Evolutionary conservation across 164 flowering plant genomes (phyloP).

Genomic region (Cinnamomum micranthum): DNA sequence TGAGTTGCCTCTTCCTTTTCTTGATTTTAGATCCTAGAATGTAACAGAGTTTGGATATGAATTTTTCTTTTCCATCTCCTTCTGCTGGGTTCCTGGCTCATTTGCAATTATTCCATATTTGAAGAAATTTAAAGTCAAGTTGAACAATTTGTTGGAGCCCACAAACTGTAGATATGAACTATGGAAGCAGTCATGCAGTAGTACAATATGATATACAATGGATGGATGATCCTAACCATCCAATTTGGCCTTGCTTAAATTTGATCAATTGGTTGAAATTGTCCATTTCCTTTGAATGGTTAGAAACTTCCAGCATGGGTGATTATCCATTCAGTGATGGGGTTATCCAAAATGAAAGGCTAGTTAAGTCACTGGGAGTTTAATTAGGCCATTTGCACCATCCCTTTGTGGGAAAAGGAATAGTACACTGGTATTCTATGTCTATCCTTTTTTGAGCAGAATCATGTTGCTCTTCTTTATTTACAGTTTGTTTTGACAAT

Average conservation of each 20-base stretch:
- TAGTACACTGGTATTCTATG: background rate
- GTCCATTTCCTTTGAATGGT: background rate
- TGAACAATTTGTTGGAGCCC: too few species aligned
- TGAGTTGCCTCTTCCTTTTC: slow-evolving; percentile 13
- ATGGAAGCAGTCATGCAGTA: too few species aligned
- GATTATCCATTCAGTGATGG: background rate
- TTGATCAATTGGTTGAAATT: background rate
- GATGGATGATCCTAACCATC: background rate
- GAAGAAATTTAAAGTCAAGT: too few species aligned
- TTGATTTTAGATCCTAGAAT: background rate
- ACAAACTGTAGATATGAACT: background rate
- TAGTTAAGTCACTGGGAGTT: too few species aligned
- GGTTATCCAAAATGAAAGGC: too few species aligned
- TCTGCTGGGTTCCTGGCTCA: background rate
- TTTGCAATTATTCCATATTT: too few species aligned
- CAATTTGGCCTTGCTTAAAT: background rate
- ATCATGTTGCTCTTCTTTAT: too few species aligned
- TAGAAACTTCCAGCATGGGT: background rate
- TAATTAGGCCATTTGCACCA: background rate
- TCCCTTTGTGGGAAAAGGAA: background rate
- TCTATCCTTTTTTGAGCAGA: background rate
- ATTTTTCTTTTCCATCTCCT: background rate
- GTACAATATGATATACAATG: background rate
- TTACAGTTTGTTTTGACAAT: background rate
- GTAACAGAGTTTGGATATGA: background rate